Evolutionary conservation across 1,139 yeast genomes (phyloP).

Genomic region (Nakaseomyces glabratus): DNA sequence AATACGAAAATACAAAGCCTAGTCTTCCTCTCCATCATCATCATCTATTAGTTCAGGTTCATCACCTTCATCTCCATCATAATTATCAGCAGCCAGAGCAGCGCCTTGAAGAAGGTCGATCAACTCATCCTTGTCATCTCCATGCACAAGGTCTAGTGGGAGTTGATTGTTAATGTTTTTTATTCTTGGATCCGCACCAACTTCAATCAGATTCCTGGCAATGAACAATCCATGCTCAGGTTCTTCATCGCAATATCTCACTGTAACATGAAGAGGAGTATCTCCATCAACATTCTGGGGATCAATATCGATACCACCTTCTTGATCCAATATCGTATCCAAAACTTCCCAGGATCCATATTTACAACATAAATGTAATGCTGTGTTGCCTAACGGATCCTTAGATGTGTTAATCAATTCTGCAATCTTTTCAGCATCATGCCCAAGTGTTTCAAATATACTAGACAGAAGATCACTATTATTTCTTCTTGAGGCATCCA

Average conservation of each 20-base stretch:
- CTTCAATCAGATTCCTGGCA: constrained; percentile 75
- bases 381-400: constrained; percentile 76
- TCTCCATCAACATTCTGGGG: constrained; percentile 68
- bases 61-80: constrained; percentile 23
- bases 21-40: constrained; percentile 27
- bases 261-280: constrained; percentile 86
- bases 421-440: constrained; percentile 44
- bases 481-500: constrained; percentile 84
- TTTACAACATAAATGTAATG: constrained; percentile 73
- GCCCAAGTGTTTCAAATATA: constrained; percentile 40
- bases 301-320: constrained; percentile 78
- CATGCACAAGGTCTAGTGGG: constrained; percentile 62
- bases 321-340: constrained; percentile 74
- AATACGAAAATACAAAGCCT: no score
- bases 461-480: constrained; percentile 65
- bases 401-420: constrained; percentile 55
- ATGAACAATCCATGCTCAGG: constrained; percentile 80
- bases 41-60: constrained; percentile 26
- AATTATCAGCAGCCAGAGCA: constrained; percentile 50
- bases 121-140: constrained; percentile 44
- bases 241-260: constrained; percentile 62
- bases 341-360: constrained; percentile 82
- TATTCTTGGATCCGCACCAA: constrained; percentile 75
- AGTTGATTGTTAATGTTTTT: constrained; percentile 53
- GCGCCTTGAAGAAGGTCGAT: constrained; percentile 67